Evolutionary conservation across 2,329 filamentous ascomycete genomes (phyloP), one percentile per base, ranked within the genome.

Genomic region (Plectosphaerella sp.): DNA sequence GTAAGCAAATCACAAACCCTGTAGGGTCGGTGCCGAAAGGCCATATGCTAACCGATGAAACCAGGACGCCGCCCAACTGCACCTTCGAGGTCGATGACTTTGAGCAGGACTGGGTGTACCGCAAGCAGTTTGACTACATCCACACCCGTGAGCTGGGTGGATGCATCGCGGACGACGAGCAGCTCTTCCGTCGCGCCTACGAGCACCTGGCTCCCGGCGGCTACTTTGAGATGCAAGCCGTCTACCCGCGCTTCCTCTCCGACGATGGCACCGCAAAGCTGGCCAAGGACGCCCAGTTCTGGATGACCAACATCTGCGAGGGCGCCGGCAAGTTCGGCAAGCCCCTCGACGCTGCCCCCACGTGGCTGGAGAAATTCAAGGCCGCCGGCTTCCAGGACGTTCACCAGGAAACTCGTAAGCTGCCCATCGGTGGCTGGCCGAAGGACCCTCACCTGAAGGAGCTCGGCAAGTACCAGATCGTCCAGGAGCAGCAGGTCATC

Each of bases 51-150:
- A 33, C 28, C 4, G 28, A 5, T 3, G 28, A 10, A 22, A 10
- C 3, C 41, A 43, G 70, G 65, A 75, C 85, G 0, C 82, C 83
- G 0, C 72, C 75, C 15, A 88, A 87, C 59, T 81, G 84, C 50
- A 76, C 78, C 54, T 88, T 87, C 52, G 74, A 85, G 51, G 76
- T 87, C 39, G 84, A 87, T 62, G 83, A 88, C 57, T 76, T 82
- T 35, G 79, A 80, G 54, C 71, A 65, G 16, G 63, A 70, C 5
- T 76, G 71, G 71, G 79, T 68, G 62, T 81, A 68, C 36, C 69
- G 74, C 0, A 60, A 69, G 0, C 63, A 73, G 49, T 83, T 84
- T 56, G 82, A 87, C 64, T 81, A 77, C 56, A 74, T 87, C 43
- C 83, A 86, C 61, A 72, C 77, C 2, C 77, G 79, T 22, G 69